Conservation (phyloP, 805 yeast genomes). For the Saturnispora galanensis region DNA sequence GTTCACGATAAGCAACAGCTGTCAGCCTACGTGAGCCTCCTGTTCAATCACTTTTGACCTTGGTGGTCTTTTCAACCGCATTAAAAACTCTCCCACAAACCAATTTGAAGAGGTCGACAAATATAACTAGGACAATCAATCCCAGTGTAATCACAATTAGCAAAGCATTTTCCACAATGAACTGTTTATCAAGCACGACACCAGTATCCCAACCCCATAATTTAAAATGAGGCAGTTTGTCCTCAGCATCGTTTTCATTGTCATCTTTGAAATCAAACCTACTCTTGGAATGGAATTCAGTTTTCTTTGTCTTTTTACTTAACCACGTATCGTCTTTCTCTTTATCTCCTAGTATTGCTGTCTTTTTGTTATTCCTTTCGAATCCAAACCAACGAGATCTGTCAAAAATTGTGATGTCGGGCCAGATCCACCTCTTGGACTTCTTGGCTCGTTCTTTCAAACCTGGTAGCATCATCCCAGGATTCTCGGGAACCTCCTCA, state of each 20-base stretch:
- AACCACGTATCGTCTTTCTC: slow-evolving; percentile 26
- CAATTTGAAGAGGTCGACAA: slow-evolving; percentile 10
- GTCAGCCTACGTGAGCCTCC: background rate
- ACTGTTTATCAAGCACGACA: slow-evolving; percentile 29
- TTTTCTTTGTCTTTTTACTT: slow-evolving; percentile 17
- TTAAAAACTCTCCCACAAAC: background rate
- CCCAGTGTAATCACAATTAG: slow-evolving; percentile 22
- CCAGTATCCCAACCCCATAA: slow-evolving; percentile 3
- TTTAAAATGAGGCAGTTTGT: background rate
- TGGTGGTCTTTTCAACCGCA: background rate
- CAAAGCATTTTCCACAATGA: slow-evolving; percentile 42
- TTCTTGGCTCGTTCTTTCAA: slow-evolving; percentile 17
- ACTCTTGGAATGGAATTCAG: slow-evolving; percentile 8
- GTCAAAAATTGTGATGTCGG: slow-evolving; percentile 43
- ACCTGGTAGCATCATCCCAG: slow-evolving; percentile 25
- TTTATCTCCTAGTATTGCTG: slow-evolving; percentile 10
- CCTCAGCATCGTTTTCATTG: slow-evolving; percentile 17
- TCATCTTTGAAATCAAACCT: slow-evolving; percentile 16
- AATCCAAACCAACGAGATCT: slow-evolving; percentile 39
- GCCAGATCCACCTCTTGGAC: slow-evolving; percentile 36
- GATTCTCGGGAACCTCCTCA: slow-evolving; percentile 26
- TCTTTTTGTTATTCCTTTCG: slow-evolving; percentile 42
- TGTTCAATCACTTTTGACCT: background rate
- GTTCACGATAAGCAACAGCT: too few species aligned
- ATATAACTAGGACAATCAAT: slow-evolving; percentile 9